Conservation (phyloP, 1,139 yeast species). For the Spathaspora jeffriesii region DNA sequence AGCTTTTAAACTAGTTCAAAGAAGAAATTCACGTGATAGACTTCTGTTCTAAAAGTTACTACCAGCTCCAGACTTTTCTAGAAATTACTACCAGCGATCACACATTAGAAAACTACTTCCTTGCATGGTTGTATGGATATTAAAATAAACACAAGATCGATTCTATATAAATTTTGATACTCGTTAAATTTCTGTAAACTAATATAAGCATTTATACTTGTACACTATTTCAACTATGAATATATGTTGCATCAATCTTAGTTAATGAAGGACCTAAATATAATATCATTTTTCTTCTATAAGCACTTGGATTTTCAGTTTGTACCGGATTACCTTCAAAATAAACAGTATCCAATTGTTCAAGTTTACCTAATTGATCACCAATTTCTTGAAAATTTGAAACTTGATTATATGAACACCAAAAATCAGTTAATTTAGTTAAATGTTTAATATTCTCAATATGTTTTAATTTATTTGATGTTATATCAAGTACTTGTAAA, state of each 20-base stretch:
- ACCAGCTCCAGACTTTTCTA: neutral
- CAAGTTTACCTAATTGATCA: conserved; percentile 60
- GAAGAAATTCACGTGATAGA: no score
- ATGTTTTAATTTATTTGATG: conserved; percentile 66
- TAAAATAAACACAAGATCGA: neutral
- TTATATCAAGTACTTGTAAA: conserved; percentile 76
- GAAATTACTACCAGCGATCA: no score
- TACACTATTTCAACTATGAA: conserved; percentile 19
- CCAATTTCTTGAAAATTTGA: conserved; percentile 70
- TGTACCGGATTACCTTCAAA: conserved; percentile 96
- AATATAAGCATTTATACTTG: neutral
- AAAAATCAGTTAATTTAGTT: conserved; percentile 75
- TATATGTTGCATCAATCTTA: conserved; percentile 91
- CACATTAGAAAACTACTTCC: no score
- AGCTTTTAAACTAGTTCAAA: no score
- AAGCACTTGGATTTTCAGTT: conserved; percentile 68
- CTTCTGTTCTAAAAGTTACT: no score
- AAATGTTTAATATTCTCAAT: conserved; percentile 71
- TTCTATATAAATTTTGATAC: neutral
- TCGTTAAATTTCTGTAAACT: neutral
- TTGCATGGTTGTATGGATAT: no score
- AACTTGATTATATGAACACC: conserved; percentile 85
- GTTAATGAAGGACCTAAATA: conserved; percentile 72
- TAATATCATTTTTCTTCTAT: conserved; percentile 78
- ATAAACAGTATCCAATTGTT: conserved; percentile 82